Conservation (phyloP, 352 stramenopile genomes). For the Plasmopara muralis region DNA sequence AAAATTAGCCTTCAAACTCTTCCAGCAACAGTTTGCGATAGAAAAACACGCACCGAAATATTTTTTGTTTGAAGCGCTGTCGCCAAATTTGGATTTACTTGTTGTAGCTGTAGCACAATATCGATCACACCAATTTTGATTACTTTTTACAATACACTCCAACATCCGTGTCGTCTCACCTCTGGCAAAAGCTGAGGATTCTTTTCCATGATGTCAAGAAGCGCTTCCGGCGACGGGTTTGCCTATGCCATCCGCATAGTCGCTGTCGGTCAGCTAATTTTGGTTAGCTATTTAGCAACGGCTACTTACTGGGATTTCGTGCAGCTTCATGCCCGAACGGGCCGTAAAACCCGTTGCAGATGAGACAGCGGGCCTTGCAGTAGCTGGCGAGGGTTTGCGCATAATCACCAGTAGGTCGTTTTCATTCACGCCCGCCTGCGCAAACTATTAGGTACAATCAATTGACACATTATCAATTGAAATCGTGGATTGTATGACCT, state of each 20-base stretch:
- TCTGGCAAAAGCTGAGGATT: conserved; percentile 64
- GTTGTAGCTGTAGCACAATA: conserved; percentile 40
- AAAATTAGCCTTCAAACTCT: not conserved
- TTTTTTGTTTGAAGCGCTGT: conserved; percentile 59
- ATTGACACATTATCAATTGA: conserved; percentile 7
- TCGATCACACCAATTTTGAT: not conserved
- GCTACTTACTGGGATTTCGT: conserved; percentile 65
- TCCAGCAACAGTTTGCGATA: not conserved
- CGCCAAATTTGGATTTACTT: conserved; percentile 56
- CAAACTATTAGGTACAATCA: conserved; percentile 36
- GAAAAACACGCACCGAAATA: conserved; percentile 40
- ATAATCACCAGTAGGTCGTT: conserved; percentile 71
- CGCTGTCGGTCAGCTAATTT: not conserved
- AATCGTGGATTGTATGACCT: not conserved
- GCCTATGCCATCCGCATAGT: conserved; percentile 8
- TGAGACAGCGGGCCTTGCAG: conserved; percentile 10
- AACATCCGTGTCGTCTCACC: conserved; percentile 20
- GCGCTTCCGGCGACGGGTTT: conserved; percentile 60
- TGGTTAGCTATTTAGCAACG: not conserved
- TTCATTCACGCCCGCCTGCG: conserved; percentile 57
- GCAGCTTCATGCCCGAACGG: conserved; percentile 61
- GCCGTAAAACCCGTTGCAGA: conserved; percentile 26
- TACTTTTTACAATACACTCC: not conserved
- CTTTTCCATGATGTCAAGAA: conserved; percentile 80
- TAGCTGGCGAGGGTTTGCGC: conserved; percentile 24